Evolutionary conservation across 352 stramenopile species (phyloP).

Genomic region (Phytophthora palmivora): DNA sequence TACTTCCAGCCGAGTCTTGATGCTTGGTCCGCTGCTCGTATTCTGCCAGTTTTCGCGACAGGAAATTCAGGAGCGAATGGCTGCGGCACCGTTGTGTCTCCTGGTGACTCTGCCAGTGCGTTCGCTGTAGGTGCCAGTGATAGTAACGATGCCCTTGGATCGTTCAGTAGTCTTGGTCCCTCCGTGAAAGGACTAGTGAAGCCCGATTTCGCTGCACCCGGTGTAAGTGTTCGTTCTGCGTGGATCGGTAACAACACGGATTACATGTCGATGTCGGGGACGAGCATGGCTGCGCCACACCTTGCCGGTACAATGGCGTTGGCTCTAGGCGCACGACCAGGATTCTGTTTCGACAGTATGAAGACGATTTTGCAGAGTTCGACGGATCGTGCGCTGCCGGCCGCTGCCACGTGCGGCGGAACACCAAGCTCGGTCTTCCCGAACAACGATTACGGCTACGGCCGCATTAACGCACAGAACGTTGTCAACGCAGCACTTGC

Average conservation of each 20-base stretch:
- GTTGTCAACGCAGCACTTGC: conserved; percentile 38
- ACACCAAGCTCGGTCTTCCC: conserved; percentile 44
- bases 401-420: conserved; percentile 34
- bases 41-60: conserved; percentile 60
- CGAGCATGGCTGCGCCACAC: conserved; percentile 64
- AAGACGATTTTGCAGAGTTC: conserved; percentile 34
- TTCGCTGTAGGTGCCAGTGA: conserved; percentile 51
- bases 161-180: conserved; percentile 53
- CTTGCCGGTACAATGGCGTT: conserved; percentile 59
- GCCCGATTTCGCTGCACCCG: conserved; percentile 52
- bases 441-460: conserved; percentile 70
- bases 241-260: conserved; percentile 41
- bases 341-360: conserved; percentile 40
- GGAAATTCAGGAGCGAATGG: conserved; percentile 49
- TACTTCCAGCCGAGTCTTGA: conserved; percentile 47
- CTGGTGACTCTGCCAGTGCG: conserved; percentile 43
- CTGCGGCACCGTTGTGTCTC: conserved; percentile 42
- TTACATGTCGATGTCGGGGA: conserved; percentile 55
- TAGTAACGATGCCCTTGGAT: conserved; percentile 37
- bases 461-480: conserved; percentile 51
- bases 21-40: conserved; percentile 54
- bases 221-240: conserved; percentile 45
- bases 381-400: conserved; percentile 20
- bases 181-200: conserved; percentile 45
- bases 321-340: conserved; percentile 43